Evolutionary conservation across 2,329 filamentous ascomycete genomes (phyloP).

Genomic region (Colletotrichum incanum): DNA sequence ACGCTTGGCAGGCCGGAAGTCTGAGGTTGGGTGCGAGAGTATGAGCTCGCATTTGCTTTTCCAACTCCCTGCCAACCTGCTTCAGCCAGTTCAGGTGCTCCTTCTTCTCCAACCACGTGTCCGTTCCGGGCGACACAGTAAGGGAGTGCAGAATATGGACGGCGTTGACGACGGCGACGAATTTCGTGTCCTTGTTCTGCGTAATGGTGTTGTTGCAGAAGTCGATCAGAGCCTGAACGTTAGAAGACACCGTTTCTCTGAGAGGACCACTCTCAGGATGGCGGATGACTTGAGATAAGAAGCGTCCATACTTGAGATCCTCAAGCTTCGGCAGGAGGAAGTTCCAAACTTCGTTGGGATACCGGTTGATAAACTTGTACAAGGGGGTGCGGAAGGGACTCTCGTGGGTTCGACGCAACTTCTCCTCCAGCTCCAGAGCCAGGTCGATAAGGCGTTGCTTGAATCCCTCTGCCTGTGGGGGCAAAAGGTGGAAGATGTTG

Average conservation of each 20-base stretch:
- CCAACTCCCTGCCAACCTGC: conserved; percentile 82
- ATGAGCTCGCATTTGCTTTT: conserved; percentile 80
- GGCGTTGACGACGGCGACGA: conserved; percentile 83
- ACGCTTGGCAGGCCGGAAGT: conserved; percentile 89
- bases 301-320: conserved; percentile 89
- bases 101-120: conserved; percentile 80
- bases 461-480: conserved; percentile 90
- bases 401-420: conserved; percentile 86
- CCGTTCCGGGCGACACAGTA: conserved; percentile 75
- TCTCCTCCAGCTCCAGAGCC: conserved; percentile 89
- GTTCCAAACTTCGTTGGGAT: conserved; percentile 88
- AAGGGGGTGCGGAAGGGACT: conserved; percentile 94
- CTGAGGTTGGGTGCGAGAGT: conserved; percentile 80
- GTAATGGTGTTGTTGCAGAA: conserved; percentile 75
- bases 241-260: conserved; percentile 80
- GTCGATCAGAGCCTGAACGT: conserved; percentile 80
- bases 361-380: conserved; percentile 94
- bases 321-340: conserved; percentile 86
- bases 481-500: conserved; percentile 97
- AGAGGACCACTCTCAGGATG: conserved; percentile 82
- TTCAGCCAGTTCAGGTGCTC: conserved; percentile 74
- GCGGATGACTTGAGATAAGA: conserved; percentile 89
- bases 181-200: conserved; percentile 79
- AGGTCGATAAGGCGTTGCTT: conserved; percentile 91
- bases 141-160: conserved; percentile 89